Percentiles rank a stretch among this genome's conserved stretches.
Evolutionary conservation across 1,284 basidiomycete genomes (phyloP).

Genomic region (Earliella scabrosa): DNA sequence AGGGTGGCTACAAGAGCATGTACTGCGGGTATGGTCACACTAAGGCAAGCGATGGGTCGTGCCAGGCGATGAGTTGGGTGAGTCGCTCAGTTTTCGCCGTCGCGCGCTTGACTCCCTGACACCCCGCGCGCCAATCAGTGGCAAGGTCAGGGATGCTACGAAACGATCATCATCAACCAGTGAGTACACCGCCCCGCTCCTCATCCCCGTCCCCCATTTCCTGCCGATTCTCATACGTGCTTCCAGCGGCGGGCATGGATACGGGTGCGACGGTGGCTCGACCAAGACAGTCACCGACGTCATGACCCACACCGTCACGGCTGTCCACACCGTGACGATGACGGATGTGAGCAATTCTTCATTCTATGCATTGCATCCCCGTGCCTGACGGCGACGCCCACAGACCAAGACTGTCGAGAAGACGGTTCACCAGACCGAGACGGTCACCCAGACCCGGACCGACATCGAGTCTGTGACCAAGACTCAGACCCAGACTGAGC

Average conservation of each 20-base stretch:
- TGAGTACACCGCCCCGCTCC: conserved; percentile 25
- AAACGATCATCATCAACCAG: conserved; percentile 66
- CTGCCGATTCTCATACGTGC: background rate
- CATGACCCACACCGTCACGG: conserved; percentile 37
- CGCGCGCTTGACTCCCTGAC: background rate
- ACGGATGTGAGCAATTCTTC: conserved; percentile 18
- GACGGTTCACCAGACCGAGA: conserved; percentile 28
- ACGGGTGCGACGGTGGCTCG: conserved; percentile 22
- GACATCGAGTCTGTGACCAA: conserved; percentile 39
- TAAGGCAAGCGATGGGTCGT: conserved; percentile 59
- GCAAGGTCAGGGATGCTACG: conserved; percentile 61
- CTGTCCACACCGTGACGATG: conserved; percentile 30
- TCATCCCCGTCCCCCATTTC: background rate
- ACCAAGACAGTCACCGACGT: conserved; percentile 43
- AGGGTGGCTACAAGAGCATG: conserved; percentile 65
- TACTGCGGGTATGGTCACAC: conserved; percentile 69
- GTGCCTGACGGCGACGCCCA: conserved; percentile 3
- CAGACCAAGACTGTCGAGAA: conserved; percentile 42
- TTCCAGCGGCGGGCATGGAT: conserved; percentile 20
- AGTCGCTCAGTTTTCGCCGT: conserved; percentile 25
- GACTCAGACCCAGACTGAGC: conserved; percentile 46
- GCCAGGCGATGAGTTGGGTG: conserved; percentile 61
- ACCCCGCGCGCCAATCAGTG: conserved; percentile 27
- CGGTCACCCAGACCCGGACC: conserved; percentile 27
- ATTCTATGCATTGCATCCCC: background rate